Conservation (phyloP, 2,329 filamentous ascomycete species). For the Neurospora sp. region DNA sequence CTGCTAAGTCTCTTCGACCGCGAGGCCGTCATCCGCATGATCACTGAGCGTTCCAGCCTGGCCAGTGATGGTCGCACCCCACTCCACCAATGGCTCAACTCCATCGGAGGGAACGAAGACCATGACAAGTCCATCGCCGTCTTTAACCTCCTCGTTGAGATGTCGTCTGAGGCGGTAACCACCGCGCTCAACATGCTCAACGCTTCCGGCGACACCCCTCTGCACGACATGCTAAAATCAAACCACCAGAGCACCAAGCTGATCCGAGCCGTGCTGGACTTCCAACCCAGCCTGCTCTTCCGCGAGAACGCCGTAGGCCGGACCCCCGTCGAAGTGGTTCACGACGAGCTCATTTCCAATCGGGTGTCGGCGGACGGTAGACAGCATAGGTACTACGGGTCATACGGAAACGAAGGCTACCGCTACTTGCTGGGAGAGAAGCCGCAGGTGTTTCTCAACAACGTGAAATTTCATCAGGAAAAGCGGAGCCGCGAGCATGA, state of each 20-base stretch:
- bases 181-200: constrained; percentile 50
- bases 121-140: constrained; percentile 28
- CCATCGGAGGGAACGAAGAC: constrained; percentile 16
- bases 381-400: not conserved
- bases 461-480: constrained; percentile 13
- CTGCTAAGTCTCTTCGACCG: constrained; percentile 51
- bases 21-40: constrained; percentile 45
- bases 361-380: not conserved
- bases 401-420: not conserved
- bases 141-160: constrained; percentile 38
- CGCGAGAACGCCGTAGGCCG: constrained; percentile 69
- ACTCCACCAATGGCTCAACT: constrained; percentile 47
- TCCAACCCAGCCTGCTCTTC: constrained; percentile 49
- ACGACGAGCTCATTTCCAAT: constrained; percentile 39
- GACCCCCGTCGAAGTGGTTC: constrained; percentile 60
- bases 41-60: constrained; percentile 46
- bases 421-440: not conserved
- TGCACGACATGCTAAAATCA: constrained; percentile 44
- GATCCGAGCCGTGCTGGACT: constrained; percentile 39
- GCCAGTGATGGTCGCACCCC: constrained; percentile 50
- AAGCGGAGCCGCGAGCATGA: constrained; percentile 6
- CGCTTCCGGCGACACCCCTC: constrained; percentile 53
- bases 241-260: constrained; percentile 18
- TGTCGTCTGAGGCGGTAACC: constrained; percentile 38
- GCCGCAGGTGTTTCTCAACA: constrained; percentile 7